Evolutionary conservation across 345 rosid species (phyloP).

Genomic region (Euphorbia lathyris): DNA sequence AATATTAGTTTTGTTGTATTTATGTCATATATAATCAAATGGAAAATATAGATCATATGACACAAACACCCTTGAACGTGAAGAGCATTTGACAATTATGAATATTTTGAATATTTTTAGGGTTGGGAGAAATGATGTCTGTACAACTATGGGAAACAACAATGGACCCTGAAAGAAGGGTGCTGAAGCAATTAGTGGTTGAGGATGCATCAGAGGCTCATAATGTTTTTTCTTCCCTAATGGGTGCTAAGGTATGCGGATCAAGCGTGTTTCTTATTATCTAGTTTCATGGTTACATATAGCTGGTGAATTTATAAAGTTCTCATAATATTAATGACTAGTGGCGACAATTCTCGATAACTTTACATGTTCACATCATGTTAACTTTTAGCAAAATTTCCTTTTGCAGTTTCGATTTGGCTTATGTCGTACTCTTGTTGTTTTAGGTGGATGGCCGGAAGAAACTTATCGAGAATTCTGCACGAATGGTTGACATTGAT

Average conservation of each 20-base stretch:
- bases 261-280: too few species aligned
- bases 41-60: too few species aligned
- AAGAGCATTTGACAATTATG: too few species aligned
- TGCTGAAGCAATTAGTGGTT: conserved; percentile 73
- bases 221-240: conserved; percentile 75
- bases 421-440: not conserved
- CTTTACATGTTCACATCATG: not conserved
- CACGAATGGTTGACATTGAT: conserved; percentile 50
- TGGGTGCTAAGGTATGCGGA: conserved; percentile 85
- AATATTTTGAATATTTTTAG: conserved; percentile 33
- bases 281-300: not conserved
- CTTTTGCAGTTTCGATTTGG: not conserved
- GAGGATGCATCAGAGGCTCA: conserved; percentile 82
- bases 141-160: conserved; percentile 96
- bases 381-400: not conserved
- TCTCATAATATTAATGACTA: not conserved
- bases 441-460: conserved; percentile 80
- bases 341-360: too few species aligned
- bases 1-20: too few species aligned
- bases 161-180: conserved; percentile 77
- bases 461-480: conserved; percentile 69
- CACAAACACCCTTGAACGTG: too few species aligned
- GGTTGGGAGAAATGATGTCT: conserved; percentile 99
- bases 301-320: not conserved
- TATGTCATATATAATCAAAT: too few species aligned